Evolutionary conservation across 768 basidiomycete genomes (phyloP).

Genomic region (Amanita rimosa): DNA sequence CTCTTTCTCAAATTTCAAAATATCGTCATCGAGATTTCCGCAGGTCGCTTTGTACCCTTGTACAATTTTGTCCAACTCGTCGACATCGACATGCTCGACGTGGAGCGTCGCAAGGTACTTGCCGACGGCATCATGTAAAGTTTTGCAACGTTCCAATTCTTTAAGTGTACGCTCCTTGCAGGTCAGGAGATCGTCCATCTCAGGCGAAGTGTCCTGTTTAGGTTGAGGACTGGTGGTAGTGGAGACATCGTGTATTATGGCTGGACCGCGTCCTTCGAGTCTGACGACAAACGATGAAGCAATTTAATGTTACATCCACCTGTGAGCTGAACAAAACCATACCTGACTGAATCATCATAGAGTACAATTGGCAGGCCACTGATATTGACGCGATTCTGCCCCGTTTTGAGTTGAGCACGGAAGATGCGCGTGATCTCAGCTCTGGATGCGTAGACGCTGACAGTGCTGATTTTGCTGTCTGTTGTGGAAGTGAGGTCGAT

Average conservation of each 20-base stretch:
- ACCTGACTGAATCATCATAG: constrained; percentile 29
- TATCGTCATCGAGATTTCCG: constrained; percentile 21
- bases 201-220: constrained; percentile 15
- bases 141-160: constrained; percentile 17
- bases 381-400: constrained; percentile 29
- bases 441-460: constrained; percentile 23
- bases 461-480: constrained; percentile 22
- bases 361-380: constrained; percentile 24
- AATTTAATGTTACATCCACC: neutral
- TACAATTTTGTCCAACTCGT: constrained; percentile 17
- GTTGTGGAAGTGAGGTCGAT: constrained; percentile 16
- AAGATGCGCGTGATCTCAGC: constrained; percentile 28
- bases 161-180: constrained; percentile 16
- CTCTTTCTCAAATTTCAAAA: constrained; percentile 18
- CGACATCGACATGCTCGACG: constrained; percentile 13
- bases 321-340: constrained; percentile 1
- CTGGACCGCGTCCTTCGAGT: constrained; percentile 30
- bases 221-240: constrained; percentile 15
- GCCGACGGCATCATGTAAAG: constrained; percentile 18
- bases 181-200: constrained; percentile 14
- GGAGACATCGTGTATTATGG: constrained; percentile 35
- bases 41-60: constrained; percentile 22
- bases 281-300: neutral
- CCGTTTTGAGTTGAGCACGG: constrained; percentile 19
- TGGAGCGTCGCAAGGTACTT: constrained; percentile 24